These are phyloP conservation scores for Letharia lupina DNA, from an alignment of 495 filamentous ascomycete species.

Conservation along the genomic window DNA sequence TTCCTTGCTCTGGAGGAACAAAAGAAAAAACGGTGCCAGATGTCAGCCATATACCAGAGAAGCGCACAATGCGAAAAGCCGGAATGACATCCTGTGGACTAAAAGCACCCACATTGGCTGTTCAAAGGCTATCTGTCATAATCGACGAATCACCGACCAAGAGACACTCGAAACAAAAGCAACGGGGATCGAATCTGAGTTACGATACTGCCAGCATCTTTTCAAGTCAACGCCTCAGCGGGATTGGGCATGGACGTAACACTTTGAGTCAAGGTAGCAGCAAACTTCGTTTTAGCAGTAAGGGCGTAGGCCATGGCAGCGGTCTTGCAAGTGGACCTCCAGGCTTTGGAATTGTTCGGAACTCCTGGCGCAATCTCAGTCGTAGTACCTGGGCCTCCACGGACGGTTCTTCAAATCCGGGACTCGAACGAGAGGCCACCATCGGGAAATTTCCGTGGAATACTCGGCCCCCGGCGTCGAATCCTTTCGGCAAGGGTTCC, in stretches of 20 bases:
- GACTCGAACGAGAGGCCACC: background rate
- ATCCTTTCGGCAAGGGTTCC: slow-evolving; percentile 29
- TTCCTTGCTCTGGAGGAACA: background rate
- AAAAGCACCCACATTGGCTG: background rate
- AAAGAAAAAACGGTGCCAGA: slow-evolving; percentile 3
- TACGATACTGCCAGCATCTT: slow-evolving; percentile 12
- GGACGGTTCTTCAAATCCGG: slow-evolving; percentile 9
- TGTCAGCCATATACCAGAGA: slow-evolving; percentile 10
- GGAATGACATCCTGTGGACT: background rate
- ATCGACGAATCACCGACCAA: slow-evolving; percentile 24
- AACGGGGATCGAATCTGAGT: slow-evolving; percentile 17
- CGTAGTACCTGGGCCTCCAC: slow-evolving; percentile 19
- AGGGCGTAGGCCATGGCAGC: slow-evolving; percentile 42
- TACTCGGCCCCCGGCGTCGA: slow-evolving; percentile 28
- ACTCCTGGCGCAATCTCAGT: slow-evolving; percentile 41
- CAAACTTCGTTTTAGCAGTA: slow-evolving; percentile 33
- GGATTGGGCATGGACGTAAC: slow-evolving; percentile 33
- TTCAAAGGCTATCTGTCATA: slow-evolving; percentile 8
- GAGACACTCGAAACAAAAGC: slow-evolving; percentile 33
- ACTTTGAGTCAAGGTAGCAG: slow-evolving; percentile 27
- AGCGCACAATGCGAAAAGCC: slow-evolving; percentile 3
- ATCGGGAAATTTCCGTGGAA: slow-evolving; percentile 2
- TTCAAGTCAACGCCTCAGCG: slow-evolving; percentile 12
- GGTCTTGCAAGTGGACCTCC: slow-evolving; percentile 36
- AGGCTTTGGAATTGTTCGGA: slow-evolving; percentile 37